Evolutionary conservation across 73 alveolate species (phyloP).

Genomic region (Diophrys sp.): DNA sequence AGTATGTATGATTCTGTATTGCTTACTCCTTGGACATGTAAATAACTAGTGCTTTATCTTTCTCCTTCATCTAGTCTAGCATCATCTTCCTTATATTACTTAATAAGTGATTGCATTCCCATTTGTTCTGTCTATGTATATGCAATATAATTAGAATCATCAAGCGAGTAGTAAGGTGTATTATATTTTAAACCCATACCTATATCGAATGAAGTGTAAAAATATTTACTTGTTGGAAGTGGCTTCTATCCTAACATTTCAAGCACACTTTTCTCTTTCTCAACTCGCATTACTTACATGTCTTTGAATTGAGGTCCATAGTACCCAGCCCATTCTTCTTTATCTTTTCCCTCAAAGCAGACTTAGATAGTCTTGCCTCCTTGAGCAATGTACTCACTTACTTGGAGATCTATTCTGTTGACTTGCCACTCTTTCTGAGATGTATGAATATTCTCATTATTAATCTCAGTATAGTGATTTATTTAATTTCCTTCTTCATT

Average conservation of each 20-base stretch:
- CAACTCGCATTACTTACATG: conserved; percentile 1
- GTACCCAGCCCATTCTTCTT: conserved; percentile 76
- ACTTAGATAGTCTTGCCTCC: conserved; percentile 28
- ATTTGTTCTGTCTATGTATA: too few species aligned
- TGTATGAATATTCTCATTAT: not conserved
- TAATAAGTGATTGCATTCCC: too few species aligned
- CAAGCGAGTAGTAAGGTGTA: too few species aligned
- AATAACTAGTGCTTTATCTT: too few species aligned
- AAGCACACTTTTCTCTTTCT: not conserved
- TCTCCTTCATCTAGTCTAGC: too few species aligned
- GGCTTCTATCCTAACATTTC: conserved; percentile 2
- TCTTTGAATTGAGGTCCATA: conserved; percentile 56
- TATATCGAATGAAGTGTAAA: too few species aligned
- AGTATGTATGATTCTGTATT: too few species aligned
- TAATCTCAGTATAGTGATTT: not conserved
- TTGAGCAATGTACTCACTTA: not conserved
- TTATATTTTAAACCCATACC: too few species aligned
- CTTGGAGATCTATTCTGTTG: not conserved
- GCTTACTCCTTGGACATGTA: too few species aligned
- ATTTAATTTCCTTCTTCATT: conserved; percentile 5
- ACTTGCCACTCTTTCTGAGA: conserved; percentile 13
- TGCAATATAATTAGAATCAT: too few species aligned
- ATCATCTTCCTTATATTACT: too few species aligned
- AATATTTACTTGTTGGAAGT: too few species aligned
- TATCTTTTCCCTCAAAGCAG: conserved; percentile 62